Percentiles rank a stretch among this genome's conserved stretches.
Conservation (phyloP, 495 filamentous ascomycete species). For the Talaromyces nanjingensis region DNA sequence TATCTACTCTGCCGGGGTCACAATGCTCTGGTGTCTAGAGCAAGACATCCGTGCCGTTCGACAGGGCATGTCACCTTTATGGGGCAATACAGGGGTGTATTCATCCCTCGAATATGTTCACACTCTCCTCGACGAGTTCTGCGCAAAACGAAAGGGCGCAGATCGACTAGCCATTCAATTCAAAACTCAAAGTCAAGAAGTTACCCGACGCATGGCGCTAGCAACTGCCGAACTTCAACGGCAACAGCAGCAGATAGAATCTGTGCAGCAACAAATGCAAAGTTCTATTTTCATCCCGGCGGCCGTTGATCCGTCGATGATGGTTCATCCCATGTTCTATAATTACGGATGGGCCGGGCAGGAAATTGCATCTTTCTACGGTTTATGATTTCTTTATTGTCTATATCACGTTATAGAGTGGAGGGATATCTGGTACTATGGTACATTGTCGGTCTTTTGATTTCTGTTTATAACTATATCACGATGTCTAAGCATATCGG, state of each 20-base stretch:
- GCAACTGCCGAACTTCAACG: conserved; percentile 19
- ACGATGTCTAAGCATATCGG: neutral
- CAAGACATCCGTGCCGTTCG: conserved; percentile 39
- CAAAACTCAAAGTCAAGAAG: conserved; percentile 37
- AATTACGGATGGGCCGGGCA: conserved; percentile 6
- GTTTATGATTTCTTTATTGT: neutral
- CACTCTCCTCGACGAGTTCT: conserved; percentile 43
- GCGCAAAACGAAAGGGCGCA: conserved; percentile 39
- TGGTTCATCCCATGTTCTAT: conserved; percentile 9
- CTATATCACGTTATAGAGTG: neutral
- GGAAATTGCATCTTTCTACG: conserved; percentile 9
- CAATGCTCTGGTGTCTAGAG: conserved; percentile 43
- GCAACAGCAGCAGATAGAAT: conserved; percentile 18
- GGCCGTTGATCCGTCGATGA: conserved; percentile 4
- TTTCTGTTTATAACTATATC: neutral
- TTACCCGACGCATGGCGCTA: conserved; percentile 36
- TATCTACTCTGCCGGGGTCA: conserved; percentile 44
- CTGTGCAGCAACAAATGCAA: conserved; percentile 16
- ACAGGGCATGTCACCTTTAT: conserved; percentile 30
- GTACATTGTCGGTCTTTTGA: neutral
- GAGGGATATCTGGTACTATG: neutral
- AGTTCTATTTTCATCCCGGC: neutral
- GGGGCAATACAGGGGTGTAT: conserved; percentile 38
- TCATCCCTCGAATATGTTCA: conserved; percentile 31
- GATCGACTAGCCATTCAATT: conserved; percentile 40